Conservation (phyloP, 228 moss, liverwort and hornwort species). For the Sphagnum fallax region DNA sequence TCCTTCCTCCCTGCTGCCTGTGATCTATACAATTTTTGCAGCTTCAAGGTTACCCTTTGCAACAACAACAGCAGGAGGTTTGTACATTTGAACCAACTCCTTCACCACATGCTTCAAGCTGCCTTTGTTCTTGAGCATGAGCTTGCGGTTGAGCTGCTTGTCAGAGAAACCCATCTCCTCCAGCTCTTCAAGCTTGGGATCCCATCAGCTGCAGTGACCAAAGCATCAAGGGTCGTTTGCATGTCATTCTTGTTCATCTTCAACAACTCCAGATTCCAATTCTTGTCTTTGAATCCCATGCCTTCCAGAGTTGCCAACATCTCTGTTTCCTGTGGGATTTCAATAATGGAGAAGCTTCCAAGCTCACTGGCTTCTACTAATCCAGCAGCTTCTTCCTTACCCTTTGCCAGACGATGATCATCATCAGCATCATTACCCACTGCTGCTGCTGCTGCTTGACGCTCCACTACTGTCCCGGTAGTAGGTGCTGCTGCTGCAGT, state of each 20-base stretch:
- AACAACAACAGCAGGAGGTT: constrained; percentile 20
- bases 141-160: constrained; percentile 58
- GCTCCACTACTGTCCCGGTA: not conserved
- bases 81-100: constrained; percentile 76
- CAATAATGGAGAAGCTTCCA: constrained; percentile 64
- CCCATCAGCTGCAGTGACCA: constrained; percentile 83
- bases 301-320: constrained; percentile 43
- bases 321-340: constrained; percentile 21
- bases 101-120: constrained; percentile 85
- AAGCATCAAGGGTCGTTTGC: constrained; percentile 67
- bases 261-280: constrained; percentile 58
- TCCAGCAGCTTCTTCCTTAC: constrained; percentile 27
- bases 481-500: too few relatives aligned
- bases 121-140: constrained; percentile 86
- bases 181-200: constrained; percentile 76
- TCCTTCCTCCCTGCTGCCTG: too few relatives aligned
- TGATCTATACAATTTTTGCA: too few relatives aligned
- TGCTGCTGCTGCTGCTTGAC: constrained; percentile 13
- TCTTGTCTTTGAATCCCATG: constrained; percentile 71
- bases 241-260: constrained; percentile 65
- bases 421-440: too few relatives aligned
- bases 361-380: constrained; percentile 60
- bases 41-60: too few relatives aligned
- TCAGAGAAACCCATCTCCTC: constrained; percentile 91
- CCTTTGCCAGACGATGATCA: not conserved